Evolutionary conservation across 1,284 basidiomycete species (phyloP).

Genomic region (Trametes versicolor): DNA sequence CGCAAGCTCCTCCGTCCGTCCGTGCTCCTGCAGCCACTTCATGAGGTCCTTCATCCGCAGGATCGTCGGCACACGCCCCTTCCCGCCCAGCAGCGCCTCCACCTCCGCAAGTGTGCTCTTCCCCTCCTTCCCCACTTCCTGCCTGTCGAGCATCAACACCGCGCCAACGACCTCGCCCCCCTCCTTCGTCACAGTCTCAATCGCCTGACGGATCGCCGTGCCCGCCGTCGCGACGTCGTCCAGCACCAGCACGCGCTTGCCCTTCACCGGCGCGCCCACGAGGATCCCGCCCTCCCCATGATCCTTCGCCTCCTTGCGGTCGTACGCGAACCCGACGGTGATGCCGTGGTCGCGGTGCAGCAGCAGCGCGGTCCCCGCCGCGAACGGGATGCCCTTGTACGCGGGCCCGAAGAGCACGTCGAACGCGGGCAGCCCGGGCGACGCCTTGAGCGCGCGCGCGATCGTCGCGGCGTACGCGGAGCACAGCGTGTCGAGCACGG

Average conservation of each 20-base stretch:
- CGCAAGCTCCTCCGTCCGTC: slow-evolving; percentile 71
- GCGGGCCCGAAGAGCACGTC: slow-evolving; percentile 97
- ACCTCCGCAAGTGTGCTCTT: slow-evolving; percentile 86
- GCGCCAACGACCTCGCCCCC: slow-evolving; percentile 90
- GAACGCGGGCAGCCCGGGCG: slow-evolving; percentile 68
- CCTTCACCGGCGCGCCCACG: slow-evolving; percentile 86
- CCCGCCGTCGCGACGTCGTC: slow-evolving; percentile 99
- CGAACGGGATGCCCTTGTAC: slow-evolving; percentile 98
- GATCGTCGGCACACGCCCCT: slow-evolving; percentile 76
- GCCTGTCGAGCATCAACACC: slow-evolving; percentile 90
- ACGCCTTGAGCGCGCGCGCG: slow-evolving; percentile 49
- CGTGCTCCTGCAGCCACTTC: slow-evolving; percentile 79
- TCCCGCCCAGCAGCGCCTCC: slow-evolving; percentile 76
- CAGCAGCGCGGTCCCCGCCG: slow-evolving; percentile 86
- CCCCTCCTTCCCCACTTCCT: slow-evolving; percentile 85
- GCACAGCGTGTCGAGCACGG: slow-evolving; percentile 83
- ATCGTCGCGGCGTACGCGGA: slow-evolving; percentile 92
- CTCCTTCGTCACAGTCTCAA: slow-evolving; percentile 72
- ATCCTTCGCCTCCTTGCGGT: slow-evolving; percentile 95
- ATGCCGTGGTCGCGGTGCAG: slow-evolving; percentile 75
- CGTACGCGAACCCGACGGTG: slow-evolving; percentile 88
- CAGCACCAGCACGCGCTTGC: slow-evolving; percentile 86
- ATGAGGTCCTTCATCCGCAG: slow-evolving; percentile 91
- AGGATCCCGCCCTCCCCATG: slow-evolving; percentile 97
- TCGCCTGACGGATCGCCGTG: slow-evolving; percentile 88